Conservation (phyloP, 352 stramenopile genomes). For the Globisporangium spiculum region DNA sequence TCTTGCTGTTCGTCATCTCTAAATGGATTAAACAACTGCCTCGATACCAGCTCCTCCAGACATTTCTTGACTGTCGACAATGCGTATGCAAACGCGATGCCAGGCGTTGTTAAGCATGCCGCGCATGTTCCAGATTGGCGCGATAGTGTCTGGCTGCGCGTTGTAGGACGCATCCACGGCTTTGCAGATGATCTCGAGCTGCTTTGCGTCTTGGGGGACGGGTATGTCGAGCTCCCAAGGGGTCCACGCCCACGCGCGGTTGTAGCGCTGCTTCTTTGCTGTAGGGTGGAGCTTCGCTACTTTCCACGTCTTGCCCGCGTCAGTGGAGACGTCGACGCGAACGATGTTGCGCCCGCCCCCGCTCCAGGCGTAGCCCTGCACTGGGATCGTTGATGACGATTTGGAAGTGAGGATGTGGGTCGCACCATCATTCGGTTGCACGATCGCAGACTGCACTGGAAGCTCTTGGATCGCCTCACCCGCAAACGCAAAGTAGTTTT, state of each 20-base stretch:
- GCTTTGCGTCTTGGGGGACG: slow-evolving; percentile 72
- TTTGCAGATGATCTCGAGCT: slow-evolving; percentile 90
- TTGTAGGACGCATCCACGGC: slow-evolving; percentile 95
- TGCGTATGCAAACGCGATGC: slow-evolving; percentile 81
- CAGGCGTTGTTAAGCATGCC: slow-evolving; percentile 97
- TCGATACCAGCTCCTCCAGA: slow-evolving; percentile 20
- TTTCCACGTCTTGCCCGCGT: slow-evolving; percentile 94
- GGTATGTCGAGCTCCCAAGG: slow-evolving; percentile 94
- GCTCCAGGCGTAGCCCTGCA: slow-evolving; percentile 94
- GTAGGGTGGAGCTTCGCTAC: slow-evolving; percentile 79
- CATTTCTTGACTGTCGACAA: slow-evolving; percentile 40
- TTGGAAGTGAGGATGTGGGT: slow-evolving; percentile 39
- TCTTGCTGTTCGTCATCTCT: background rate
- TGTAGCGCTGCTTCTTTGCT: slow-evolving; percentile 82
- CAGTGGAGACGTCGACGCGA: slow-evolving; percentile 94
- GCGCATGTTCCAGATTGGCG: slow-evolving; percentile 97
- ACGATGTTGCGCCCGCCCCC: slow-evolving; percentile 94
- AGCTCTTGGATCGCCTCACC: slow-evolving; percentile 90
- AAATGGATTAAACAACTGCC: slow-evolving; percentile 2
- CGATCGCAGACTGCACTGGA: slow-evolving; percentile 89
- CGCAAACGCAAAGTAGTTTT: slow-evolving; percentile 82
- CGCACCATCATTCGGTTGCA: slow-evolving; percentile 68
- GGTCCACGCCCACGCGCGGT: slow-evolving; percentile 94
- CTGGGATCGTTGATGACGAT: slow-evolving; percentile 42
- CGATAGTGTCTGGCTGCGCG: slow-evolving; percentile 94